Evolutionary conservation across 2,329 filamentous ascomycete species (phyloP).

Genomic region (Myriosclerotinia duriaeana): DNA sequence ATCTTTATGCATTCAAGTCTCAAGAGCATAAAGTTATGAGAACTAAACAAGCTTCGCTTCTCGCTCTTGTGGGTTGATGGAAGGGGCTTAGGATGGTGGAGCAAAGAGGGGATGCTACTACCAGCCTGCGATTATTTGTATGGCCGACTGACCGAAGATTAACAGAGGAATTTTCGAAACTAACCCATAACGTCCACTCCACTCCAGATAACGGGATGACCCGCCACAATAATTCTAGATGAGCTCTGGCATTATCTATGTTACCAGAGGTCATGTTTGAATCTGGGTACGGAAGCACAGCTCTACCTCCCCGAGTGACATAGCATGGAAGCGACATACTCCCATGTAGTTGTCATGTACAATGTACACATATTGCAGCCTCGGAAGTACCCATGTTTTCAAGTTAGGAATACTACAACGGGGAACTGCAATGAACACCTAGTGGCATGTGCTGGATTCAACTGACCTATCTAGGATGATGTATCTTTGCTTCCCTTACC

Average conservation of each 20-base stretch:
- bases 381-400: conserved; percentile 16
- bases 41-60: too few species aligned
- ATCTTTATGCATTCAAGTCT: too few species aligned
- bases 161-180: neutral
- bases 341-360: conserved; percentile 26
- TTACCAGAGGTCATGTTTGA: conserved; percentile 20
- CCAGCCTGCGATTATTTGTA: neutral
- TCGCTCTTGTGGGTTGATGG: too few species aligned
- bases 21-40: too few species aligned
- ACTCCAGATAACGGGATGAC: conserved; percentile 21
- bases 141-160: conserved; percentile 15
- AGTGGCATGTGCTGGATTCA: conserved; percentile 33
- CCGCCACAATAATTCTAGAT: conserved; percentile 20
- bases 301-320: conserved; percentile 34
- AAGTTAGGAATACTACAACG: conserved; percentile 22
- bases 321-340: conserved; percentile 26
- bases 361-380: conserved; percentile 26
- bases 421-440: conserved; percentile 30
- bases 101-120: too few species aligned
- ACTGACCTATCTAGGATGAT: conserved; percentile 16
- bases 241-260: conserved; percentile 12
- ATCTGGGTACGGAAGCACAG: conserved; percentile 38
- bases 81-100: too few species aligned
- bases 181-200: conserved; percentile 5
- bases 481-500: conserved; percentile 5